A percentile compares a stretch with the other conserved stretches of the same genome.
Conservation (phyloP, 208 protist species). For the Trypanosomatidae sp. region DNA sequence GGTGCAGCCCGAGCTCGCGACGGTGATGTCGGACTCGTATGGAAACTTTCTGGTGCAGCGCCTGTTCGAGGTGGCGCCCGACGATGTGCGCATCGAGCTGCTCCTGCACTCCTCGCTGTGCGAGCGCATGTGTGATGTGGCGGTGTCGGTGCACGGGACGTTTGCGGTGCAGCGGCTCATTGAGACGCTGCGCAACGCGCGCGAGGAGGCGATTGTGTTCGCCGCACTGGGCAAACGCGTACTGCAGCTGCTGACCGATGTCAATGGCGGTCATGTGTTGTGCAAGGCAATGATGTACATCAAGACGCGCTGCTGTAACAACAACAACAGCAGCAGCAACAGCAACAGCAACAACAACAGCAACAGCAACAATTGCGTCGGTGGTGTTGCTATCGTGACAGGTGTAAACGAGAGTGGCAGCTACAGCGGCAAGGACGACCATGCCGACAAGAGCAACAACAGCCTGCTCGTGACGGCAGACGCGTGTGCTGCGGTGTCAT, state of each 20-base stretch:
- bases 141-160: slow-evolving; percentile 86
- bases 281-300: slow-evolving; percentile 53
- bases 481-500: too few species aligned
- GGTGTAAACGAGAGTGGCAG: too few species aligned
- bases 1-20: slow-evolving; percentile 26
- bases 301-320: slow-evolving; percentile 13
- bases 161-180: slow-evolving; percentile 94
- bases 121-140: slow-evolving; percentile 23
- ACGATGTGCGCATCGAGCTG: slow-evolving; percentile 22
- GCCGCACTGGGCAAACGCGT: slow-evolving; percentile 14
- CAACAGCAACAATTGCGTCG: too few species aligned
- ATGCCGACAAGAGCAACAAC: too few species aligned
- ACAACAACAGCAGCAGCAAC: too few species aligned
- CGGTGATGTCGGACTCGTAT: slow-evolving; percentile 94
- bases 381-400: too few species aligned
- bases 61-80: slow-evolving; percentile 49
- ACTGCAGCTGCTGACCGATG: slow-evolving; percentile 86
- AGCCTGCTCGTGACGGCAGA: too few species aligned
- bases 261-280: slow-evolving; percentile 95
- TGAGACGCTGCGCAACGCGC: slow-evolving; percentile 65
- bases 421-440: too few species aligned
- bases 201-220: slow-evolving; percentile 64
- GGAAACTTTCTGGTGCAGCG: slow-evolving; percentile 97
- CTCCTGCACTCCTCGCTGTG: slow-evolving; percentile 41
- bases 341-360: too few species aligned